phyloP scores from a whole-genome alignment of 2,329 filamentous ascomycete species.

The Lachnellula occidentalis region DNA sequence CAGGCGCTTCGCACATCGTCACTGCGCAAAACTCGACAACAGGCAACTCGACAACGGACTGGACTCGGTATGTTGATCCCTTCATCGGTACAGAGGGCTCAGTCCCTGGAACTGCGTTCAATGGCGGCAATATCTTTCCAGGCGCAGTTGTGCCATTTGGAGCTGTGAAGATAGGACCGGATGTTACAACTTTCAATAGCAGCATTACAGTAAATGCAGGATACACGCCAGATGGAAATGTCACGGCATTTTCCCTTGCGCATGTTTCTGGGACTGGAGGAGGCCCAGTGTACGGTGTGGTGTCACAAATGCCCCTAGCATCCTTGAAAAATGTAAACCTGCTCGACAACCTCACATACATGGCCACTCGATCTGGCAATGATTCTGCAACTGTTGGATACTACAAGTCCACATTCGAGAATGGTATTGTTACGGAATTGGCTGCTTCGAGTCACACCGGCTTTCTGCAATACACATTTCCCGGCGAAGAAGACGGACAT shows the following conservation, averaged over 20 bases:
- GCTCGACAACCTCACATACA: conserved; percentile 44
- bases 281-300: conserved; percentile 52
- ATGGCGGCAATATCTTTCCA: conserved; percentile 25
- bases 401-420: conserved; percentile 45
- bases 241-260: conserved; percentile 47
- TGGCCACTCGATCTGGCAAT: conserved; percentile 35
- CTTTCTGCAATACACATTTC: conserved; percentile 48
- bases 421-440: conserved; percentile 44
- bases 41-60: conserved; percentile 23
- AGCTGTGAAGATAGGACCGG: conserved; percentile 24
- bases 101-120: conserved; percentile 38
- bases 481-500: conserved; percentile 30
- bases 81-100: conserved; percentile 46
- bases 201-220: conserved; percentile 31
- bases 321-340: conserved; percentile 36
- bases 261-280: conserved; percentile 54
- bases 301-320: conserved; percentile 43
- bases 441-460: conserved; percentile 44
- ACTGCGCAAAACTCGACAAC: background rate
- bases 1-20: background rate
- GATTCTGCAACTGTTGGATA: conserved; percentile 48
- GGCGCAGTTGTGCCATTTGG: conserved; percentile 14
- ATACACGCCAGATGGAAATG: conserved; percentile 37
- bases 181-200: background rate
- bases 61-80: conserved; percentile 41